Conservation (phyloP, 441 rosid genomes). For the Populus hybrid region DNA sequence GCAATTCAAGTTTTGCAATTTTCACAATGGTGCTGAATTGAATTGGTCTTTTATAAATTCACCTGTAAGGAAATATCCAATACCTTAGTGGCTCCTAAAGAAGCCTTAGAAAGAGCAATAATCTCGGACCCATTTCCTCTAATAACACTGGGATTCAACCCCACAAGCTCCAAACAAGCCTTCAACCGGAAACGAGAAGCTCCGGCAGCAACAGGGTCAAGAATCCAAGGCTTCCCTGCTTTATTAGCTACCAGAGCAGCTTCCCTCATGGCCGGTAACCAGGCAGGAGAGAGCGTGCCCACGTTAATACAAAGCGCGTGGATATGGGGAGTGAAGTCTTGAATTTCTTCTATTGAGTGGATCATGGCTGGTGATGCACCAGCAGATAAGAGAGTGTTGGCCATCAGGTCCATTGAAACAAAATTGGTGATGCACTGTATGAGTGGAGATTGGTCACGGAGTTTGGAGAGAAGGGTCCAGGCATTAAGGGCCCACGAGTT, state of each 20-base stretch:
- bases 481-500: constrained; percentile 44
- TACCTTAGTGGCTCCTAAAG: constrained; percentile 56
- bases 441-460: constrained; percentile 60
- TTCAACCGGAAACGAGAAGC: too few species aligned
- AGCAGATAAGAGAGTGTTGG: constrained; percentile 76
- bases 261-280: too few species aligned
- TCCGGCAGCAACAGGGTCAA: too few species aligned
- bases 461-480: constrained; percentile 44
- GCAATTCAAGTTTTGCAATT: background rate
- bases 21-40: background rate
- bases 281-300: too few species aligned
- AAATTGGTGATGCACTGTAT: constrained; percentile 26
- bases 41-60: background rate
- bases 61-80: background rate
- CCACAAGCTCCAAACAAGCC: too few species aligned
- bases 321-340: constrained; percentile 73
- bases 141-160: constrained; percentile 57
- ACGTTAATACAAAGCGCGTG: background rate
- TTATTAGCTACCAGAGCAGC: too few species aligned
- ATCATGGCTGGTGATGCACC: constrained; percentile 97
- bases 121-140: constrained; percentile 90
- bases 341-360: constrained; percentile 61
- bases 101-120: constrained; percentile 60
- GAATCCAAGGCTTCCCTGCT: too few species aligned
- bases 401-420: constrained; percentile 64